Evolutionary conservation across 2,329 filamentous ascomycete genomes (phyloP).

Genomic region (Waltergamsia citrina): DNA sequence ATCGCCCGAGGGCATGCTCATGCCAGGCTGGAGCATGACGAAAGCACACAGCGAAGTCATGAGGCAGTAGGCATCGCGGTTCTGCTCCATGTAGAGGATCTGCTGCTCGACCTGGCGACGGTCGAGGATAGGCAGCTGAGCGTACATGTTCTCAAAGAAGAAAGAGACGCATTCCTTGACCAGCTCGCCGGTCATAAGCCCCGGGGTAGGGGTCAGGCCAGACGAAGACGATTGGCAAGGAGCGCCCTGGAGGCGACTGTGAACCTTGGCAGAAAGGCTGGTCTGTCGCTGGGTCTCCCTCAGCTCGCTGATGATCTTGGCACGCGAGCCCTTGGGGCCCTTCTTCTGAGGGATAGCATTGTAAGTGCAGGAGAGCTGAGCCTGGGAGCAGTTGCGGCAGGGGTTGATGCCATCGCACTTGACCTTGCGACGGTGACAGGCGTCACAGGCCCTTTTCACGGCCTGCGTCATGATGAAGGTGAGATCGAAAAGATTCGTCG

Average conservation of each 20-base stretch:
- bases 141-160: slow-evolving; percentile 59
- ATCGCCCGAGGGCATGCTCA: slow-evolving; percentile 48
- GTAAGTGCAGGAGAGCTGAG: slow-evolving; percentile 62
- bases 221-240: slow-evolving; percentile 35
- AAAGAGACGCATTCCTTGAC: slow-evolving; percentile 59
- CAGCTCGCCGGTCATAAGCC: slow-evolving; percentile 51
- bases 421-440: slow-evolving; percentile 66
- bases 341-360: slow-evolving; percentile 69
- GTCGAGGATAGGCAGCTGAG: slow-evolving; percentile 53
- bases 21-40: slow-evolving; percentile 60
- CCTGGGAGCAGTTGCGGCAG: slow-evolving; percentile 60
- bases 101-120: slow-evolving; percentile 49
- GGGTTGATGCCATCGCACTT: slow-evolving; percentile 64
- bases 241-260: slow-evolving; percentile 49
- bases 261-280: slow-evolving; percentile 51
- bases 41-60: slow-evolving; percentile 57
- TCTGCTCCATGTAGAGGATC: slow-evolving; percentile 50
- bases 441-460: slow-evolving; percentile 58
- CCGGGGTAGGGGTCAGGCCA: slow-evolving; percentile 44
- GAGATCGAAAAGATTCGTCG: background rate
- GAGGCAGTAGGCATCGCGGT: slow-evolving; percentile 54
- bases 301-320: slow-evolving; percentile 67
- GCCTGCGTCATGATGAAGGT: slow-evolving; percentile 33
- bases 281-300: slow-evolving; percentile 60
- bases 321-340: slow-evolving; percentile 63